phyloP scores from a whole-genome alignment of 768 basidiomycete species.

The Hebeloma cylindrosporum region DNA sequence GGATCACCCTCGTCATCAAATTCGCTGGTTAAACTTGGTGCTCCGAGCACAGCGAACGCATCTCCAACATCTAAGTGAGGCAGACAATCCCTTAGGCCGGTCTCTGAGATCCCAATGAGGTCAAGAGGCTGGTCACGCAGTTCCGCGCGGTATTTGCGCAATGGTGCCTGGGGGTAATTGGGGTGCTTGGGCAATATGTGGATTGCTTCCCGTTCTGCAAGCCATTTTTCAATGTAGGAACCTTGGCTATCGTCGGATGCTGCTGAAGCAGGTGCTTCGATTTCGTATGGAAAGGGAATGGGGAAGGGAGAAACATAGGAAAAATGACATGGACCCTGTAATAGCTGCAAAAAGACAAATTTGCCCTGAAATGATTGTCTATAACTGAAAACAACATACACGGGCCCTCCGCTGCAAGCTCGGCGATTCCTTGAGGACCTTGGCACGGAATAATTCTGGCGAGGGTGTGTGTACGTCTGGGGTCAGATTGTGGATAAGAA shows the following conservation, averaged over 20 bases:
- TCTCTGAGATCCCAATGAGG: constrained; percentile 73
- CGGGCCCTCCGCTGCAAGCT: constrained; percentile 71
- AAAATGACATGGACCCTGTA: constrained; percentile 63
- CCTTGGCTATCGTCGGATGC: constrained; percentile 46
- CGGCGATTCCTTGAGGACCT: constrained; percentile 51
- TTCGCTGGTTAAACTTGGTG: constrained; percentile 50
- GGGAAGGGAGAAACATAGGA: constrained; percentile 84
- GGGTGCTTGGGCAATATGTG: constrained; percentile 25
- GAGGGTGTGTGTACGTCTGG: constrained; percentile 60
- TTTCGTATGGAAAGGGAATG: constrained; percentile 77
- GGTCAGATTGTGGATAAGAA: constrained; percentile 49
- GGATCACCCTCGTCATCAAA: constrained; percentile 36
- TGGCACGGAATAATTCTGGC: constrained; percentile 48
- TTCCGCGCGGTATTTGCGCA: constrained; percentile 50
- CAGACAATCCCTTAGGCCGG: constrained; percentile 70
- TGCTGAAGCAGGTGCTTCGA: constrained; percentile 51
- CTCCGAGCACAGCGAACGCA: constrained; percentile 65
- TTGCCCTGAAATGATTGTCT: constrained; percentile 1
- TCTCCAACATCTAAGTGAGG: constrained; percentile 89
- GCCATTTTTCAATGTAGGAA: constrained; percentile 75
- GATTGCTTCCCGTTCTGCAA: constrained; percentile 62
- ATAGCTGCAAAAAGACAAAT: constrained; percentile 30
- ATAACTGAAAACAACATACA: constrained; percentile 20
- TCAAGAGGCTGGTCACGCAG: constrained; percentile 51
- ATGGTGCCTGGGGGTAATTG: constrained; percentile 27